phyloP scores from a whole-genome alignment of 768 basidiomycete species.

The Podaxis pistillaris region DNA sequence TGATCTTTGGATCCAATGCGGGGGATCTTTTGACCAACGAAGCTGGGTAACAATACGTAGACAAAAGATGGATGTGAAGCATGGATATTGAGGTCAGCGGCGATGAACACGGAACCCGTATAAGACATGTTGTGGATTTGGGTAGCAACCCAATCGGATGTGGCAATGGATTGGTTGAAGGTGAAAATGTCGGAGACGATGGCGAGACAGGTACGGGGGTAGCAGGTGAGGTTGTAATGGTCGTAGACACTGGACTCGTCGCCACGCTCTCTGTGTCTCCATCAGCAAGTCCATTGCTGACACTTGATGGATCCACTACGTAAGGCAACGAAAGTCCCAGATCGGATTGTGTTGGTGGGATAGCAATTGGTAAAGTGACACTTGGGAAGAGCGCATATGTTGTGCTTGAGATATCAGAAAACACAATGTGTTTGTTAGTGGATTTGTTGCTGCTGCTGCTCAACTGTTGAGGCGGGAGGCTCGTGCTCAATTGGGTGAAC shows the following conservation, averaged over 20 bases:
- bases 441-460: slow-evolving; percentile 26
- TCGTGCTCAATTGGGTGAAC: slow-evolving; percentile 38
- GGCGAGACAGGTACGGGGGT: slow-evolving; percentile 14
- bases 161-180: slow-evolving; percentile 15
- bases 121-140: slow-evolving; percentile 53
- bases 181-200: slow-evolving; percentile 1
- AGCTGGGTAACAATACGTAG: slow-evolving; percentile 34
- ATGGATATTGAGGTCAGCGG: slow-evolving; percentile 44
- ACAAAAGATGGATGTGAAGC: slow-evolving; percentile 64
- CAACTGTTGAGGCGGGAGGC: slow-evolving; percentile 17
- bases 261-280: background rate
- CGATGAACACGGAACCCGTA: slow-evolving; percentile 49
- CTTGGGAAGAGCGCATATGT: slow-evolving; percentile 13
- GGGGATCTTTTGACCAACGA: slow-evolving; percentile 19
- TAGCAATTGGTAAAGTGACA: slow-evolving; percentile 6
- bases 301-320: slow-evolving; percentile 7
- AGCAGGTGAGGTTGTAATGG: slow-evolving; percentile 22
- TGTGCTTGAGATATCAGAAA: slow-evolving; percentile 20
- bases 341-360: slow-evolving; percentile 8
- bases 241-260: slow-evolving; percentile 47
- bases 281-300: background rate
- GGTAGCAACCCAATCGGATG: slow-evolving; percentile 50
- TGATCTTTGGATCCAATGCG: slow-evolving; percentile 22
- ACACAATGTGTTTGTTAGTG: slow-evolving; percentile 21
- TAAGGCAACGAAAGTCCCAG: slow-evolving; percentile 2